These are phyloP conservation scores for Cercospora zeina DNA, from an alignment of 2,329 filamentous ascomycete genomes.

Conservation along the genomic window DNA sequence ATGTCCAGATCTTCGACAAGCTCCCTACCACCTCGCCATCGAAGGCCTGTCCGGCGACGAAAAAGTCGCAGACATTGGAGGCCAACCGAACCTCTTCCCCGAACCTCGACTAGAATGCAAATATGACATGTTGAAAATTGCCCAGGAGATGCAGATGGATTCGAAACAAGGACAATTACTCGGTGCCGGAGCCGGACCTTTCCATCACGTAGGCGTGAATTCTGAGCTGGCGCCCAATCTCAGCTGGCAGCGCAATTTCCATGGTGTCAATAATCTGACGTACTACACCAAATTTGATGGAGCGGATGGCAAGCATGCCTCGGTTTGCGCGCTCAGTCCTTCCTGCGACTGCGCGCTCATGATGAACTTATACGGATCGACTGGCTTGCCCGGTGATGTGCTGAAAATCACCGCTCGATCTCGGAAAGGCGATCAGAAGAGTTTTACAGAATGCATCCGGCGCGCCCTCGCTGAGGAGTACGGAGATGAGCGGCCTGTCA, in stretches of 20 bases:
- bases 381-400: slow-evolving; percentile 32
- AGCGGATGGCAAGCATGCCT: slow-evolving; percentile 44
- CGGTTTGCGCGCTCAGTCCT: slow-evolving; percentile 28
- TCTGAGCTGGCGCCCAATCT: slow-evolving; percentile 37
- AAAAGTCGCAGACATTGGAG: slow-evolving; percentile 37
- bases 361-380: slow-evolving; percentile 37
- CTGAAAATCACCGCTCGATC: slow-evolving; percentile 35
- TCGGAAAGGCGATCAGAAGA: slow-evolving; percentile 31
- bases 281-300: slow-evolving; percentile 47
- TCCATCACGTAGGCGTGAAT: slow-evolving; percentile 35
- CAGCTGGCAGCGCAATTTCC: slow-evolving; percentile 32
- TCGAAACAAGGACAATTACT: slow-evolving; percentile 31
- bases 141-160: slow-evolving; percentile 34
- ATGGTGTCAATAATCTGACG: slow-evolving; percentile 32
- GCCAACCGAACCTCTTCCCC: slow-evolving; percentile 38
- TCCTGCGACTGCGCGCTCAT: slow-evolving; percentile 37
- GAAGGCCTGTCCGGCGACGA: slow-evolving; percentile 35
- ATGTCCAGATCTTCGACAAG: slow-evolving; percentile 35
- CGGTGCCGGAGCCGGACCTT: slow-evolving; percentile 38
- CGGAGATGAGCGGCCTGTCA: slow-evolving; percentile 31
- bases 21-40: slow-evolving; percentile 35
- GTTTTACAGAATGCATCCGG: slow-evolving; percentile 37
- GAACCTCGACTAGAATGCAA: slow-evolving; percentile 35
- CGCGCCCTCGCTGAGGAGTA: slow-evolving; percentile 28
- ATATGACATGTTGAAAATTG: slow-evolving; percentile 34